Conservation (phyloP, 2,329 filamentous ascomycete species). For the Colletotrichum godetiae region DNA sequence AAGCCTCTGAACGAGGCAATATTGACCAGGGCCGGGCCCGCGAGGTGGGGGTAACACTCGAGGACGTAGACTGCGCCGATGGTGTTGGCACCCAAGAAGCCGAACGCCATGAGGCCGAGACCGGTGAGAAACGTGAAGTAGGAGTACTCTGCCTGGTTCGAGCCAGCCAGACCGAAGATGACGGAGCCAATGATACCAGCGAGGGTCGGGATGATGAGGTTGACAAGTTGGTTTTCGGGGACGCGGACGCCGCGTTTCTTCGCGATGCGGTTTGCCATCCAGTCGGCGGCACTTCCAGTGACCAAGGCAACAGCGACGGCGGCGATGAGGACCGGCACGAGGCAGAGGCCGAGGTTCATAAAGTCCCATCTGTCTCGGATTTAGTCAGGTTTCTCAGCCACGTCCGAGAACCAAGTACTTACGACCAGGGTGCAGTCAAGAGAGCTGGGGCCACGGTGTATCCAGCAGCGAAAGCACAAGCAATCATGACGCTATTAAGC, state of each 20-base stretch:
- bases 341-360: conserved; percentile 41
- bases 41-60: conserved; percentile 45
- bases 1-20: conserved; percentile 46
- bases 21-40: conserved; percentile 46
- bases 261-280: conserved; percentile 42
- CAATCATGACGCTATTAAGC: conserved; percentile 45
- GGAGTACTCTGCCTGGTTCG: conserved; percentile 40
- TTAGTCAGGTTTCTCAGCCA: background rate
- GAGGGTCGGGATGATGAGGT: conserved; percentile 43
- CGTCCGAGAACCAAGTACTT: background rate
- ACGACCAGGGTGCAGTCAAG: conserved; percentile 28
- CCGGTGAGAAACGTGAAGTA: conserved; percentile 40
- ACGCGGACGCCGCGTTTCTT: conserved; percentile 42
- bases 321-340: conserved; percentile 43
- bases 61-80: conserved; percentile 46
- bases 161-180: conserved; percentile 45
- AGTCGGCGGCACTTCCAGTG: conserved; percentile 44
- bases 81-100: conserved; percentile 41
- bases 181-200: conserved; percentile 43
- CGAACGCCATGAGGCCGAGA: conserved; percentile 42
- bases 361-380: conserved; percentile 40
- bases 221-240: conserved; percentile 47
- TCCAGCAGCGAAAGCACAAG: conserved; percentile 41
- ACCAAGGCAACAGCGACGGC: conserved; percentile 45
- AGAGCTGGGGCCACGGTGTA: conserved; percentile 38